phyloP scores from a whole-genome alignment of 179 eudicot species.

The Sideroxylon spinosum region DNA sequence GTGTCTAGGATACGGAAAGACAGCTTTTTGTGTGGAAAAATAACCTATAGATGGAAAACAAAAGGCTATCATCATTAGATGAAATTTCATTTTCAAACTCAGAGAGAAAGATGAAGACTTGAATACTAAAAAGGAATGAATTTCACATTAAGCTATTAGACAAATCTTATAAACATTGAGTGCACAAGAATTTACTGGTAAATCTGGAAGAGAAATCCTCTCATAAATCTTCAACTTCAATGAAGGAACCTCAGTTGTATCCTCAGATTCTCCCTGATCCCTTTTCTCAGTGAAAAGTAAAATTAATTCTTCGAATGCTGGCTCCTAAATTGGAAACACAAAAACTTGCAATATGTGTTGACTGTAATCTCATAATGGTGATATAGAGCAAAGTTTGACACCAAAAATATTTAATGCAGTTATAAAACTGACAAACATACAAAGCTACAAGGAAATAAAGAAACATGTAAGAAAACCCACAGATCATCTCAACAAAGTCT shows the following conservation, averaged over 20 bases:
- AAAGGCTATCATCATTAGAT: conserved; percentile 1
- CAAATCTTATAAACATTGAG: conserved; percentile 3
- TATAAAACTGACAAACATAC: conserved; percentile 4
- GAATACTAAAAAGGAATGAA: neutral
- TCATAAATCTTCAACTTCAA: conserved; percentile 88
- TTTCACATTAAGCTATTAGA: neutral
- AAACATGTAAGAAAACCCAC: neutral
- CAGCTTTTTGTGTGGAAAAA: conserved; percentile 89
- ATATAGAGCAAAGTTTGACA: conserved; percentile 1
- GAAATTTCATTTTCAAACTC: neutral
- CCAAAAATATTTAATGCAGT: neutral
- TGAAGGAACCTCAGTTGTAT: conserved; percentile 48
- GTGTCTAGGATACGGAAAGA: conserved; percentile 92
- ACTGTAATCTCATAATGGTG: neutral
- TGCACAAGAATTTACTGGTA: conserved; percentile 52
- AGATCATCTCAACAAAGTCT: neutral
- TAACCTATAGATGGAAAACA: conserved; percentile 46
- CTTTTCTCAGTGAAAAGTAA: conserved; percentile 67
- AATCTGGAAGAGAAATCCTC: conserved; percentile 85
- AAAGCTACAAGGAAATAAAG: neutral
- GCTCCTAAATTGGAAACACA: conserved; percentile 55
- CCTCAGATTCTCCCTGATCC: conserved; percentile 32
- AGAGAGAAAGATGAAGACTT: neutral
- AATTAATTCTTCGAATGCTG: conserved; percentile 83
- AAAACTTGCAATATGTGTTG: neutral